These are phyloP conservation scores for Microcyclospora pomicola DNA, from an alignment of 2,329 filamentous ascomycete species.

Conservation along the genomic window DNA sequence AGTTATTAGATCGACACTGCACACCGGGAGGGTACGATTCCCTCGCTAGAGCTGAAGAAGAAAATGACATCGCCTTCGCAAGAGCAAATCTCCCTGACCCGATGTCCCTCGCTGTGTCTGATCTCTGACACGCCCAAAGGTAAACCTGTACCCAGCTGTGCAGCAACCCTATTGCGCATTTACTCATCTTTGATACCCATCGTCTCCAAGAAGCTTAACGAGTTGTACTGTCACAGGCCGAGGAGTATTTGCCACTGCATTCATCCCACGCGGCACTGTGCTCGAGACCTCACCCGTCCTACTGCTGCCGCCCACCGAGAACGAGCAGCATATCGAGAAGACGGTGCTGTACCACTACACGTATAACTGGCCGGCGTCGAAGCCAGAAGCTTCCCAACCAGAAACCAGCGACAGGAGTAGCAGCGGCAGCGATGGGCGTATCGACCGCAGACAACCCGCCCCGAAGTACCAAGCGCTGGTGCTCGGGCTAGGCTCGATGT, in stretches of 20 bases:
- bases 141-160: slow-evolving; percentile 10
- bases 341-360: slow-evolving; percentile 43
- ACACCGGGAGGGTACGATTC: no score
- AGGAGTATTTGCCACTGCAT: slow-evolving; percentile 36
- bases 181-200: not conserved
- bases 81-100: slow-evolving; percentile 20
- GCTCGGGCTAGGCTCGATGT: slow-evolving; percentile 43
- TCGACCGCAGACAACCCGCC: slow-evolving; percentile 3
- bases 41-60: no score
- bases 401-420: not conserved
- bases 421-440: no score
- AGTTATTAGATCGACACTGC: no score
- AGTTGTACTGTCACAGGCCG: slow-evolving; percentile 27
- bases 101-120: slow-evolving; percentile 30
- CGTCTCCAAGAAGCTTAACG: not conserved
- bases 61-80: not conserved
- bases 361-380: slow-evolving; percentile 34
- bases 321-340: slow-evolving; percentile 34
- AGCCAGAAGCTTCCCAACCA: not conserved
- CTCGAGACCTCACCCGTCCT: slow-evolving; percentile 41
- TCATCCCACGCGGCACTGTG: slow-evolving; percentile 34
- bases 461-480: slow-evolving; percentile 37
- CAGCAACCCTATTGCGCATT: not conserved
- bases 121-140: slow-evolving; percentile 39
- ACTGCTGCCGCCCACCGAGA: slow-evolving; percentile 35